Evolutionary conservation across 345 rosid species (phyloP), one percentile per base, ranked within the genome.

Genomic region (Turnera subulata): DNA sequence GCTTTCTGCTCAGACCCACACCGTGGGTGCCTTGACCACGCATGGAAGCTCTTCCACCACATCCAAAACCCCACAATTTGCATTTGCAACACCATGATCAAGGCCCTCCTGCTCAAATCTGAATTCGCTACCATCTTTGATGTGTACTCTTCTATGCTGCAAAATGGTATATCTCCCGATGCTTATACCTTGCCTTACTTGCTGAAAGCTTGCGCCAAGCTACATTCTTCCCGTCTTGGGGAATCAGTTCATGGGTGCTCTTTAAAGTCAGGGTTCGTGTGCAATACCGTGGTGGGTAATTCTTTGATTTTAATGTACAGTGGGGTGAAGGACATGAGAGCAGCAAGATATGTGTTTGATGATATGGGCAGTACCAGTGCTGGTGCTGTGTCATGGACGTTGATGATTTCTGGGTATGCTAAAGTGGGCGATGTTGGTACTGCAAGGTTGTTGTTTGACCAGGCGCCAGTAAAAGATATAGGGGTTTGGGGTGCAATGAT

Each of bases 41-140:
- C 77, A 1, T 69, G 71, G 63, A 67, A 67, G 43, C 65, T 81
- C 69, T 81, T 81, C 59, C 68, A 16, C 44, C 61, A 32, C 63
- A 71, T 81, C 54, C 74, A 70, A 20, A 58, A 46, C 32, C 86
- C 83, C 68, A 68, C 83, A 38, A 61, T 74, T 50, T 76, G 81
- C 60, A 76, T 81, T 54, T 73, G 43, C 73, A 81, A 78, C 78
- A 81, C 86, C 61, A 66, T 78, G 61, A 67, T 81, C 59, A 76
- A 76, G 62, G 70, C 76, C 57, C 55, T 78, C 29, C 56, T 76
- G 53, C 73, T 67, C 58, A 64, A 53, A 53, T 71, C 48, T 46
- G 54, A 73, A 38, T 33, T 57, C 50, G 6, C 55, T 29, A 45
- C 32, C 13, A 26, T 63, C 39, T 51, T 78, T 32, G 6, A 46